Base-by-base conservation (phyloP, 2,329 filamentous ascomycete species). In the Trichoderma aggressivum region DNA sequence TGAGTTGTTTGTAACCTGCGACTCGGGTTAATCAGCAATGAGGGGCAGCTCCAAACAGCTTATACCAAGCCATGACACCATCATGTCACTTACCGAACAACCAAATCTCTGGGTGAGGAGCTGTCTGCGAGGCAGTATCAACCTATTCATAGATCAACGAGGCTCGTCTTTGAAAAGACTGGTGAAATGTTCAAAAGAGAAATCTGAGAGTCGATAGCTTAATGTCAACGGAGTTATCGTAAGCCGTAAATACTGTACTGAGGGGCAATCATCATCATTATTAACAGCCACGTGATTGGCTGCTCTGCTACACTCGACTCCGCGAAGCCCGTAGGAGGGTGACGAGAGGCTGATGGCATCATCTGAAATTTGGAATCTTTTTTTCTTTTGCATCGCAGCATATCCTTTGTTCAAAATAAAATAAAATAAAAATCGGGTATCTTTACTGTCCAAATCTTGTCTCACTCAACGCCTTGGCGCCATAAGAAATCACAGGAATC, bases 211-310 rank as follows among this genome's bases (percentile, higher is more conserved):
- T 18, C 12, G 58, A 24, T 34, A 24, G 32, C 16, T 24, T 64
- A 16, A 60, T 34, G 65, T 36, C 43, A 43, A 21, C 53, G 26
- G 55, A 7, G 32, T 43, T 43, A 30, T 47, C n/a, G 32, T 47
- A 32, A 66, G 50, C 63, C 63, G 53, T 58, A 58, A 58, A 67
- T 68, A 32, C 32, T 14, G 30, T 66, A 28, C 28, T n/a, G 34
- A 68, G 36, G 26, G 30, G 39, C 21, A 24, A 53, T 69, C 26
- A 32, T 14, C 14, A 39, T 68, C 36, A 65, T 72, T 60, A 63
- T 34, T 65, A 47, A 26, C 34, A 34, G 60, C 60, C 71, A 72
- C 71, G 71, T 72, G 71, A 72, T 72, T 69, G 65, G 63, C 65
- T 67, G 18, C 34, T 59, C 24, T 62, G 12, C 34, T n/a, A 26